Base-by-base conservation (phyloP, 768 basidiomycete genomes). In the Naematelia encephala region DNA sequence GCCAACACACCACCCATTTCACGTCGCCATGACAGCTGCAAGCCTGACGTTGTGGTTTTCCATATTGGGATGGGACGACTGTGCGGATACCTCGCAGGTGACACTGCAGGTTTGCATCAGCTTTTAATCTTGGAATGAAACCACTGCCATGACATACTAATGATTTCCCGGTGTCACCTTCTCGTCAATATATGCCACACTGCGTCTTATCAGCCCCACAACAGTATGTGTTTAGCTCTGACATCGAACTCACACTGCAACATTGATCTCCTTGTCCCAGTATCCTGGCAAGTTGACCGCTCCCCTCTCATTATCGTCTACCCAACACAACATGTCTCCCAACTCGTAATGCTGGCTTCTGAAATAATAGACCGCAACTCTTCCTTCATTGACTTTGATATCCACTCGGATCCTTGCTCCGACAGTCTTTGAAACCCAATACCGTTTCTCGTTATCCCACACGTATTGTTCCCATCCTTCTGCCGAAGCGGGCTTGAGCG, bases 391-490 rank as follows among this genome's bases (percentile, higher is more conserved):
- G 27, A 76, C 74, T 54, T 70, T 64, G 52, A 76, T 71, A 42
- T 76, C 72, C 21, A 76, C 70, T 46, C 67, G 43, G n/a, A 76
- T 76, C 54, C 64, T 69, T 16, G 72, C 61, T 3, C 72, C 72
- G 23, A 68, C 62, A 5, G 43, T 62, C 39, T 60, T 50, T 26
- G 60, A 66, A 13, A 70, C 64, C 74, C 74, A 76, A 54, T 64
- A 76, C 63, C 74, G 72, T 51, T 76, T 76, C 51, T 76, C 74
- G 2, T 67, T 69, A 51, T 71, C 72, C 74, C 72, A 76, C 0
- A 69, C 72, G 43, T 66, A 72, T 25, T 56, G 48, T 28, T 63
- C 56, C 74, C 74, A 76, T 23, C 74, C 74, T 5, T 70, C 64
- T 5, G 54, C 30, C 5, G 23, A 54, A 5, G 56, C 62, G 29